A percentile compares a stretch with the other conserved stretches of the same genome.
phyloP scores from a whole-genome alignment of 768 basidiomycete genomes.

The Hemileccinum impolitum region DNA sequence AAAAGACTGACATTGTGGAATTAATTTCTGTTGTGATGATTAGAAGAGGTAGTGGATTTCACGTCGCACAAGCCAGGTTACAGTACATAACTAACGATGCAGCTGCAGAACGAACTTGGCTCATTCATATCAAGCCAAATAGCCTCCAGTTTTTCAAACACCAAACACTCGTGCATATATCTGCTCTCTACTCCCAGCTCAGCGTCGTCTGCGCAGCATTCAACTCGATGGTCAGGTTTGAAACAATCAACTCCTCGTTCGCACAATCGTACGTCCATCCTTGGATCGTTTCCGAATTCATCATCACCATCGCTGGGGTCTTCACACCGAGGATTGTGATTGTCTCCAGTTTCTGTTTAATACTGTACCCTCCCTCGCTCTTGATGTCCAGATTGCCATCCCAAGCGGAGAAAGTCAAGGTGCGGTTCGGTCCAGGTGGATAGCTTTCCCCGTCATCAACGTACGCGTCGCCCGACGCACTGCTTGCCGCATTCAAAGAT shows the following conservation, averaged over 20 bases:
- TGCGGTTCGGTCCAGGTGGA: not conserved
- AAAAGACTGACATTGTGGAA: too few relatives aligned
- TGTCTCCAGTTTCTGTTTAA: constrained; percentile 46
- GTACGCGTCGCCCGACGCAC: constrained; percentile 58
- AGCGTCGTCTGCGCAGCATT: constrained; percentile 31
- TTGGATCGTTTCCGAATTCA: constrained; percentile 21
- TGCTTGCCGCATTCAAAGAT: constrained; percentile 44
- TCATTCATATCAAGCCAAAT: too few relatives aligned
- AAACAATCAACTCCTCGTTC: constrained; percentile 41
- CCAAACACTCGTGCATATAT: too few relatives aligned
- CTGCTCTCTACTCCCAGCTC: not conserved
- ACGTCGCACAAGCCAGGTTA: too few relatives aligned
- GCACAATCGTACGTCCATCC: constrained; percentile 40
- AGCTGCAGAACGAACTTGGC: too few relatives aligned
- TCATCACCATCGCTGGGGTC: constrained; percentile 35
- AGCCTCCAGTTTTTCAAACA: too few relatives aligned
- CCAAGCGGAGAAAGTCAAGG: not conserved
- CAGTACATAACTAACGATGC: too few relatives aligned
- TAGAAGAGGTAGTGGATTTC: too few relatives aligned
- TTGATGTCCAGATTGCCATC: constrained; percentile 34
- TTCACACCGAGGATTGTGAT: constrained; percentile 61
- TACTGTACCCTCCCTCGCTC: constrained; percentile 25
- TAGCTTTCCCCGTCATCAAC: constrained; percentile 59
- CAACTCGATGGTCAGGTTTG: constrained; percentile 27
- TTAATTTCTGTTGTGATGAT: too few relatives aligned